phyloP scores from a whole-genome alignment of 1,139 yeast genomes.

The Pichia sp. region DNA sequence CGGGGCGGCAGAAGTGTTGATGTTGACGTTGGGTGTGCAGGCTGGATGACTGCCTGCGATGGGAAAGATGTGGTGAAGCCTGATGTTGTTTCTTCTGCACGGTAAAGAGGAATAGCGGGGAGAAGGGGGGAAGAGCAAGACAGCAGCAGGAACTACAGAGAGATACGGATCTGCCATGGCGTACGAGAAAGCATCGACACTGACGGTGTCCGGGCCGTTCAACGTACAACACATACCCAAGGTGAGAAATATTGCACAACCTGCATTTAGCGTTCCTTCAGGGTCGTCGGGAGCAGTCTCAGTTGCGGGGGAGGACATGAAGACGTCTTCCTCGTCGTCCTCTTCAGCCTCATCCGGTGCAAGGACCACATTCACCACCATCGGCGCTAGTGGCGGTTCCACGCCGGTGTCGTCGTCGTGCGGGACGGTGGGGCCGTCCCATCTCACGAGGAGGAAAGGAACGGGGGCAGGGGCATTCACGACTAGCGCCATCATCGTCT shows the following conservation, averaged over 20 bases:
- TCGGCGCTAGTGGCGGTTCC: neutral
- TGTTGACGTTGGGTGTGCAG: neutral
- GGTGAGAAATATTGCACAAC: conserved; percentile 5
- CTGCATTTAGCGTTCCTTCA: neutral
- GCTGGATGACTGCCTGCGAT: neutral
- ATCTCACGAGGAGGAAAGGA: too few relatives aligned
- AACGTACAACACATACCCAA: conserved; percentile 21
- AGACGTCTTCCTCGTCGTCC: too few relatives aligned
- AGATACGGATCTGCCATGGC: neutral
- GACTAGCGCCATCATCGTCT: conserved; percentile 24
- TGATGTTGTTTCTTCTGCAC: too few relatives aligned
- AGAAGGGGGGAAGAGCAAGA: too few relatives aligned
- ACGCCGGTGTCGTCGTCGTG: neutral
- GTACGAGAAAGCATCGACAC: neutral
- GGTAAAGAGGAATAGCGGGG: too few relatives aligned
- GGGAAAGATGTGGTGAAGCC: neutral
- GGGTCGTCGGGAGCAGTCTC: too few relatives aligned
- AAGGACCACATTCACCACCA: too few relatives aligned
- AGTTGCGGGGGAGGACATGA: too few relatives aligned
- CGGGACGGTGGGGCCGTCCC: neutral
- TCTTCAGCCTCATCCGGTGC: too few relatives aligned
- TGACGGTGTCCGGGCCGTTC: conserved; percentile 20
- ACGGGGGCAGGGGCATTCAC: neutral
- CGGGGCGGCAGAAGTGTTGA: neutral
- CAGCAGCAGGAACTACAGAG: too few relatives aligned